Evolutionary conservation across 805 yeast genomes (phyloP).

Genomic region (Myxozyma nipponensis): DNA sequence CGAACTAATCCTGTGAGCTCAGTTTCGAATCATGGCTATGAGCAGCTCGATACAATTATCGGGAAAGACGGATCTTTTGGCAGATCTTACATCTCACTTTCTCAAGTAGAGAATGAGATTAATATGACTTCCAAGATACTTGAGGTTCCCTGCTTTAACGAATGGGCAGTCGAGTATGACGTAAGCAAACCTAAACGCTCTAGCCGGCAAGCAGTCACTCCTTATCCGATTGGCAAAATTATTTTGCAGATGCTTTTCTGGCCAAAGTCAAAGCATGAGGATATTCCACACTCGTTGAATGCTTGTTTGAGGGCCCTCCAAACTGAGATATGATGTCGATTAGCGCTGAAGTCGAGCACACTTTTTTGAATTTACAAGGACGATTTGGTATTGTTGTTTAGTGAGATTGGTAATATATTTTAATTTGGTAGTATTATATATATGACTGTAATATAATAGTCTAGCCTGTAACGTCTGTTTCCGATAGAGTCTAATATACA

Average conservation of each 20-base stretch:
- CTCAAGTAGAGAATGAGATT: slow-evolving; percentile 52
- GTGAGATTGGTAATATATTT: background rate
- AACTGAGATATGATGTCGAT: slow-evolving; percentile 1
- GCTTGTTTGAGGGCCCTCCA: slow-evolving; percentile 25
- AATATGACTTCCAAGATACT: slow-evolving; percentile 52
- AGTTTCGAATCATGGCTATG: background rate
- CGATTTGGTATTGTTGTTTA: background rate
- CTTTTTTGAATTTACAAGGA: too few relatives aligned
- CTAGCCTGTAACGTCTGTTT: too few relatives aligned
- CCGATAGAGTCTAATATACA: too few relatives aligned
- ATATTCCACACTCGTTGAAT: slow-evolving; percentile 68
- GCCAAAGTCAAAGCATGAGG: slow-evolving; percentile 58
- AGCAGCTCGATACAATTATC: slow-evolving; percentile 52
- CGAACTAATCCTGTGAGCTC: slow-evolving; percentile 45
- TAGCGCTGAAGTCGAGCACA: too few relatives aligned
- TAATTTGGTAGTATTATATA: background rate
- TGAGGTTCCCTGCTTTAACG: slow-evolving; percentile 65
- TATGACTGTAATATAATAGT: too few relatives aligned
- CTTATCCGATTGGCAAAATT: slow-evolving; percentile 62
- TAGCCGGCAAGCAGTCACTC: slow-evolving; percentile 40
- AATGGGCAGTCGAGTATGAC: slow-evolving; percentile 57
- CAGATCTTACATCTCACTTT: slow-evolving; percentile 63
- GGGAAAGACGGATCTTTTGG: slow-evolving; percentile 92
- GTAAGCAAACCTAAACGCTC: slow-evolving; percentile 8
- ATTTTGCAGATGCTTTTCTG: slow-evolving; percentile 65